Conservation (phyloP, 495 filamentous ascomycete species). For the Penicillium ochrochloron region DNA sequence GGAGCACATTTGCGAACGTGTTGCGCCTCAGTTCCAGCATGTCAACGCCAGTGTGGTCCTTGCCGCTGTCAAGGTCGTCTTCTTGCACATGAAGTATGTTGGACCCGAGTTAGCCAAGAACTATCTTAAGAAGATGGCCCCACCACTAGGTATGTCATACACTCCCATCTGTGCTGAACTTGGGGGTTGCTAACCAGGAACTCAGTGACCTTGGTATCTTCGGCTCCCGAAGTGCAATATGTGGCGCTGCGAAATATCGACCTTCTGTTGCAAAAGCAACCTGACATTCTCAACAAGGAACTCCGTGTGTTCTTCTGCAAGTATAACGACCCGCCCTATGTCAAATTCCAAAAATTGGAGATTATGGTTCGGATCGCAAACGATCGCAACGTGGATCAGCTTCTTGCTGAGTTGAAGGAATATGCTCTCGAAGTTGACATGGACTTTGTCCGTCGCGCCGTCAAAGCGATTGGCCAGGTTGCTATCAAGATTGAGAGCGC, state of each 20-base stretch:
- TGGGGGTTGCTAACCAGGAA: slow-evolving; percentile 15
- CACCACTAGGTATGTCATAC: slow-evolving; percentile 73
- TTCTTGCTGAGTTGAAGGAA: slow-evolving; percentile 92
- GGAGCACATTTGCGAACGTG: slow-evolving; percentile 97
- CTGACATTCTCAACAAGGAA: slow-evolving; percentile 95
- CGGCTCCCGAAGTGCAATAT: slow-evolving; percentile 96
- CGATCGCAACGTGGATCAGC: slow-evolving; percentile 93
- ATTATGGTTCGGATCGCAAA: slow-evolving; percentile 99
- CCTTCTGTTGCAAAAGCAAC: slow-evolving; percentile 90
- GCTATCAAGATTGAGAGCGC: slow-evolving; percentile 97
- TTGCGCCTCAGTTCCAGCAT: slow-evolving; percentile 96
- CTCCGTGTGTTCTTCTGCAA: slow-evolving; percentile 99
- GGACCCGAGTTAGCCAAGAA: slow-evolving; percentile 74
- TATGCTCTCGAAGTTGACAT: slow-evolving; percentile 98
- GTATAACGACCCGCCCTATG: slow-evolving; percentile 97
- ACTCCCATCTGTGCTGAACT: slow-evolving; percentile 19
- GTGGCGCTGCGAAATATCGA: slow-evolving; percentile 96
- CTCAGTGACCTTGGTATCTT: slow-evolving; percentile 91
- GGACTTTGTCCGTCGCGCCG: slow-evolving; percentile 94
- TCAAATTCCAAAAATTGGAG: slow-evolving; percentile 96
- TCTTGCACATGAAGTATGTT: slow-evolving; percentile 91
- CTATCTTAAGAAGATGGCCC: slow-evolving; percentile 98
- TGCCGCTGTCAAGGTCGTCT: slow-evolving; percentile 96
- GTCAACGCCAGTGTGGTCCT: slow-evolving; percentile 97
- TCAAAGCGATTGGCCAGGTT: slow-evolving; percentile 94